phyloP scores from a whole-genome alignment of 495 filamentous ascomycete species.

The Penicillium lividum region DNA sequence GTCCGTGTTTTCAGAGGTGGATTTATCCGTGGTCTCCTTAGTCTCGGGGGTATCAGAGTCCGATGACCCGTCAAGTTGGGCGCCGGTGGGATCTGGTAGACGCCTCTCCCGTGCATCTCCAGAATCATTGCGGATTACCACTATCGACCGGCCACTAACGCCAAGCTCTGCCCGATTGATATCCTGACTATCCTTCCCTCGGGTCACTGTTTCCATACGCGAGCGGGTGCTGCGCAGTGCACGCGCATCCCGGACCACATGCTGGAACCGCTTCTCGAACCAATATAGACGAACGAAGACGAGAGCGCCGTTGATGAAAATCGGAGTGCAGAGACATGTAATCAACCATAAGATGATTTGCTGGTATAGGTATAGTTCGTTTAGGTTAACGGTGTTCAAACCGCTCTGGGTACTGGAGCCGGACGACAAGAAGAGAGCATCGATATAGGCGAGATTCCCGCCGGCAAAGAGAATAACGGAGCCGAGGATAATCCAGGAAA shows the following conservation, averaged over 20 bases:
- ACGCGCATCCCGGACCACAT: constrained; percentile 64
- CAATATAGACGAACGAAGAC: constrained; percentile 93
- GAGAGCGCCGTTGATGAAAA: constrained; percentile 83
- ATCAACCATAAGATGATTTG: constrained; percentile 72
- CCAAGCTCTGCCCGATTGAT: constrained; percentile 60
- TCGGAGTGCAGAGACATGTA: constrained; percentile 78
- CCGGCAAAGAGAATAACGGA: constrained; percentile 74
- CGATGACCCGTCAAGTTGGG: constrained; percentile 17
- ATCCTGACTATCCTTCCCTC: constrained; percentile 49
- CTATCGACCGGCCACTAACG: constrained; percentile 70
- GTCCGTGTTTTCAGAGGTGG: constrained; percentile 23
- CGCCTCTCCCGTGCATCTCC: constrained; percentile 34
- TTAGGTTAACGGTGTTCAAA: constrained; percentile 83
- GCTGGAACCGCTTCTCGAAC: constrained; percentile 93
- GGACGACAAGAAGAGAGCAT: constrained; percentile 82
- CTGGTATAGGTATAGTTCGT: constrained; percentile 72
- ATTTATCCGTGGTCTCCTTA: constrained; percentile 18
- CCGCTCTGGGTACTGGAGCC: constrained; percentile 89
- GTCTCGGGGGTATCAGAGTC: constrained; percentile 25
- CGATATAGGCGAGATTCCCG: constrained; percentile 70
- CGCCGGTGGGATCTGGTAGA: constrained; percentile 15
- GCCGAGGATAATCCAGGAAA: constrained; percentile 64
- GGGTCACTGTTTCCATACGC: constrained; percentile 56
- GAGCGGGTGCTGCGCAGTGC: constrained; percentile 56
- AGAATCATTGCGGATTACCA: constrained; percentile 61